Evolutionary conservation across 1,139 yeast species (phyloP).

Genomic region (Blastobotrys apis): DNA sequence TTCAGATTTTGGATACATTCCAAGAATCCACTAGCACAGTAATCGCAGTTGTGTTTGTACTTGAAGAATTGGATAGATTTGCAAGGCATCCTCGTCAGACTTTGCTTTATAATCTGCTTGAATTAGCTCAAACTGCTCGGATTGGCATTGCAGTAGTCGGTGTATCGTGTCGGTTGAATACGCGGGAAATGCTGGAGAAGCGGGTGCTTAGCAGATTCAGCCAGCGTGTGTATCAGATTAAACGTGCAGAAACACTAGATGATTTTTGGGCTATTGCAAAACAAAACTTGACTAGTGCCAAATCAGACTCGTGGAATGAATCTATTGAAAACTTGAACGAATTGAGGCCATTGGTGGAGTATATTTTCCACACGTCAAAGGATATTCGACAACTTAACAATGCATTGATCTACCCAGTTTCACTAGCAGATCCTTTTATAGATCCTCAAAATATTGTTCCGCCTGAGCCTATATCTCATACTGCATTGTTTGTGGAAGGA

Average conservation of each 20-base stretch:
- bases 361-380: slow-evolving; percentile 53
- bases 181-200: slow-evolving; percentile 80
- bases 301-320: slow-evolving; percentile 3
- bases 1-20: slow-evolving; percentile 45
- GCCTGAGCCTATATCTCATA: slow-evolving; percentile 31
- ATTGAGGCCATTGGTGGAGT: slow-evolving; percentile 39
- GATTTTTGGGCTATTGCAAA: slow-evolving; percentile 35
- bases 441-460: neutral
- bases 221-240: slow-evolving; percentile 64
- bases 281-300: neutral
- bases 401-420: slow-evolving; percentile 46
- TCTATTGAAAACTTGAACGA: no score
- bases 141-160: slow-evolving; percentile 85
- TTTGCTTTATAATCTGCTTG: slow-evolving; percentile 78
- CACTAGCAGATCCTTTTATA: slow-evolving; percentile 17
- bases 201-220: slow-evolving; percentile 88
- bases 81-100: slow-evolving; percentile 66
- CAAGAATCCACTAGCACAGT: slow-evolving; percentile 36
- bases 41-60: slow-evolving; percentile 67
- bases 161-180: slow-evolving; percentile 65
- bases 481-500: slow-evolving; percentile 37
- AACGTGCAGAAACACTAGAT: slow-evolving; percentile 43
- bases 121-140: slow-evolving; percentile 63
- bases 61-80: slow-evolving; percentile 83
- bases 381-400: slow-evolving; percentile 56